These are phyloP conservation scores for Fusarium cicatricum DNA, from an alignment of 2,329 filamentous ascomycete species.

Conservation along the genomic window DNA sequence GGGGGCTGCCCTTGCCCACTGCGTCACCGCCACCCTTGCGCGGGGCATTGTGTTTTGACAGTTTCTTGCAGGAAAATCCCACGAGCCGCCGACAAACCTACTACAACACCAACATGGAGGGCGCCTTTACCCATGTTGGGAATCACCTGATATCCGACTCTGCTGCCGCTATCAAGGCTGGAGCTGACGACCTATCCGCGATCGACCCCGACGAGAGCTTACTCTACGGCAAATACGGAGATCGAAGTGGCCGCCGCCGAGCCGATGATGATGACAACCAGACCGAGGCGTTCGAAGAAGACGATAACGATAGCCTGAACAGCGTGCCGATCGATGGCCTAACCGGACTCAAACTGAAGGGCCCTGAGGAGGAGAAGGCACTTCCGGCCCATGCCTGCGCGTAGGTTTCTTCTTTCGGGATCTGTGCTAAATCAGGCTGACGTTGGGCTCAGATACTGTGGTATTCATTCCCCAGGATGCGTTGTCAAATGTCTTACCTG, in stretches of 20 bases:
- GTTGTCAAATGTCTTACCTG: slow-evolving; percentile 97
- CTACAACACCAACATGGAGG: slow-evolving; percentile 70
- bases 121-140: slow-evolving; percentile 86
- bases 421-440: slow-evolving; percentile 34
- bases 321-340: slow-evolving; percentile 83
- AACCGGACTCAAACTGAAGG: slow-evolving; percentile 68
- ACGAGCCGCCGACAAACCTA: slow-evolving; percentile 34
- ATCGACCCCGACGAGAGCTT: slow-evolving; percentile 83
- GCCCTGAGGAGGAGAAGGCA: slow-evolving; percentile 82
- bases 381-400: slow-evolving; percentile 95
- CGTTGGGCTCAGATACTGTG: slow-evolving; percentile 76
- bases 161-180: slow-evolving; percentile 86
- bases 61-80: slow-evolving; percentile 39
- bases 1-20: slow-evolving; percentile 15
- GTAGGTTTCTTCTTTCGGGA: slow-evolving; percentile 61
- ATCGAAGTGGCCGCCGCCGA: slow-evolving; percentile 69
- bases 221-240: slow-evolving; percentile 74
- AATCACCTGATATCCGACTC: slow-evolving; percentile 88
- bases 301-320: slow-evolving; percentile 78
- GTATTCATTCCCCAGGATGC: slow-evolving; percentile 93
- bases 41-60: slow-evolving; percentile 36
- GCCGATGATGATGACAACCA: slow-evolving; percentile 91
- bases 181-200: slow-evolving; percentile 75
- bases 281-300: slow-evolving; percentile 83
- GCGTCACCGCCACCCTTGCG: slow-evolving; percentile 33